Percentiles rank a stretch among this genome's conserved stretches.
phyloP scores from a whole-genome alignment of 1,284 basidiomycete genomes.

The Irpex sp. region DNA sequence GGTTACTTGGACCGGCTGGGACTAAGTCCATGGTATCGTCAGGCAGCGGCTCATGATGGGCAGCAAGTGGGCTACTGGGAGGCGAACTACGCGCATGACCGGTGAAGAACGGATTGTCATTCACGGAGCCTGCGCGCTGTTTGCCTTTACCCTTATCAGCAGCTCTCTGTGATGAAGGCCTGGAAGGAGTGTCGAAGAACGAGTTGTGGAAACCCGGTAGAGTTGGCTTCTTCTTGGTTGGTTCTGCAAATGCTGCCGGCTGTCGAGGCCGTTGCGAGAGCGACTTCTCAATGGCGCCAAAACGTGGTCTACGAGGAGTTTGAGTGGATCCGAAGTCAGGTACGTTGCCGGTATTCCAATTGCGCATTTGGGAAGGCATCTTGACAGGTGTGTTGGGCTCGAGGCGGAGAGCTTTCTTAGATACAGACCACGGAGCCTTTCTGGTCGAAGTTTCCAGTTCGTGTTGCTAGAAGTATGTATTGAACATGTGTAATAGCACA shows the following conservation, averaged over 20 bases:
- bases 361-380: conserved; percentile 37
- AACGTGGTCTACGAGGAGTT: conserved; percentile 35
- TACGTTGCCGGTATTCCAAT: conserved; percentile 29
- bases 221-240: conserved; percentile 17
- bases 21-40: conserved; percentile 11
- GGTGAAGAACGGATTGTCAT: conserved; percentile 14
- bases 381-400: conserved; percentile 36
- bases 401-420: conserved; percentile 36
- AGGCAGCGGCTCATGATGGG: background rate
- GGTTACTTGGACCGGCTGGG: conserved; percentile 1
- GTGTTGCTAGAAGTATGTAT: conserved; percentile 50
- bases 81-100: conserved; percentile 14
- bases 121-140: conserved; percentile 11
- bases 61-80: conserved; percentile 23
- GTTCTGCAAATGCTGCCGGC: conserved; percentile 17
- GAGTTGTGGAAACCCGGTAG: conserved; percentile 34
- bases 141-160: conserved; percentile 22
- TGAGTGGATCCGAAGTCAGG: conserved; percentile 28
- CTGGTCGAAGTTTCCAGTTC: conserved; percentile 59
- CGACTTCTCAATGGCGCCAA: conserved; percentile 15
- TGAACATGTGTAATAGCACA: conserved; percentile 7
- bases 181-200: conserved; percentile 20
- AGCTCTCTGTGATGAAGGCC: background rate
- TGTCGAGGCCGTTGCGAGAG: conserved; percentile 9
- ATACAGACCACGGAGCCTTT: conserved; percentile 41